Evolutionary conservation across 192 early-diverging fungal species (phyloP).

Genomic region (Rhizoclosmatium globosum): DNA sequence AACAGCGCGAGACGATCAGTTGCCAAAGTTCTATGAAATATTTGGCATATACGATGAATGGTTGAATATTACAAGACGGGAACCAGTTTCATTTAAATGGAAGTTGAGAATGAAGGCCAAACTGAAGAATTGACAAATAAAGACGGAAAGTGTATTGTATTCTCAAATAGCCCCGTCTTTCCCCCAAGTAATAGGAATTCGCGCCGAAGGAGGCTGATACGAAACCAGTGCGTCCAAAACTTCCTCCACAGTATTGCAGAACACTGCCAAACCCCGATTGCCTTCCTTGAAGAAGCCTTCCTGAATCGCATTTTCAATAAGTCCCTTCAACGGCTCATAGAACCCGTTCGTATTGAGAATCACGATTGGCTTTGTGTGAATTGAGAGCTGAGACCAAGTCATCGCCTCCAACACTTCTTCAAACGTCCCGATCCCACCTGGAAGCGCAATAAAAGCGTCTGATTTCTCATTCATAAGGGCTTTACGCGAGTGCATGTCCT

Average conservation of each 20-base stretch:
- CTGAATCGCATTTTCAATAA: conserved; percentile 67
- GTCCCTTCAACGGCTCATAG: conserved; percentile 71
- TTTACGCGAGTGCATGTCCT: conserved; percentile 88
- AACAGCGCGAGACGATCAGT: too few relatives aligned
- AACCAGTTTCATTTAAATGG: too few relatives aligned
- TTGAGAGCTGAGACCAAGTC: conserved; percentile 69
- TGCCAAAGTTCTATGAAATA: too few relatives aligned
- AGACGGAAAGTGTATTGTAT: too few relatives aligned
- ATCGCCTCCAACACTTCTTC: conserved; percentile 73
- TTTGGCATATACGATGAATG: too few relatives aligned
- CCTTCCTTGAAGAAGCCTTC: conserved; percentile 70
- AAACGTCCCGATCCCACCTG: conserved; percentile 88
- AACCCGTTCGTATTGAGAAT: conserved; percentile 84
- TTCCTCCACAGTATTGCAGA: conserved; percentile 67
- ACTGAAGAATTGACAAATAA: too few relatives aligned
- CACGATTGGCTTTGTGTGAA: conserved; percentile 83
- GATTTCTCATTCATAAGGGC: conserved; percentile 71
- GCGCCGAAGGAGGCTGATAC: neutral
- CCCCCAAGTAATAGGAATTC: neutral
- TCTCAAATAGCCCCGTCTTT: neutral
- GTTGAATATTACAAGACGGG: too few relatives aligned
- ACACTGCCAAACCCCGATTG: conserved; percentile 61
- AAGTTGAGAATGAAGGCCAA: too few relatives aligned
- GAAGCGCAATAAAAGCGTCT: conserved; percentile 82
- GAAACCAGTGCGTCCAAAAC: conserved; percentile 7